phyloP scores from a whole-genome alignment of 768 basidiomycete species.

The Psilocybe cyanescens region DNA sequence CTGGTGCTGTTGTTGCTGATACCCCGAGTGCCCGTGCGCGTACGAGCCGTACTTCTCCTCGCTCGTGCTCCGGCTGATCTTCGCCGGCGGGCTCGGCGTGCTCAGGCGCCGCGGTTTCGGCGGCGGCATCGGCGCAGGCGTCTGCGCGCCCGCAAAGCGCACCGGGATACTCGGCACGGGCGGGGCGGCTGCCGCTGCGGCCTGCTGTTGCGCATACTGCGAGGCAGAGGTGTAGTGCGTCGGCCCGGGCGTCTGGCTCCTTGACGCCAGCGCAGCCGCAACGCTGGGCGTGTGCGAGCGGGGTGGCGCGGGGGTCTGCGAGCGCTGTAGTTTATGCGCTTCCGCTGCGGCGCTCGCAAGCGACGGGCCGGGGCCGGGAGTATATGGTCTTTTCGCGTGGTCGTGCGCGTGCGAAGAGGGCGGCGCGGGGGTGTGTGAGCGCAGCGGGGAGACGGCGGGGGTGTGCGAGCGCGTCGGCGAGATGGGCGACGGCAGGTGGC shows the following conservation, averaged over 20 bases:
- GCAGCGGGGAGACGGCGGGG: slow-evolving; percentile 31
- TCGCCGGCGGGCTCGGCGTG: slow-evolving; percentile 44
- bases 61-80: slow-evolving; percentile 61
- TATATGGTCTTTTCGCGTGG: slow-evolving; percentile 21
- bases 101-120: slow-evolving; percentile 29
- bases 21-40: slow-evolving; percentile 43
- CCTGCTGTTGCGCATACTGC: background rate
- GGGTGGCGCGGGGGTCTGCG: slow-evolving; percentile 26
- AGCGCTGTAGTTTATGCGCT: slow-evolving; percentile 32
- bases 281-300: slow-evolving; percentile 24
- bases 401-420: slow-evolving; percentile 27
- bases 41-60: slow-evolving; percentile 59
- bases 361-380: slow-evolving; percentile 41
- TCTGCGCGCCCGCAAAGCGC: slow-evolving; percentile 28
- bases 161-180: slow-evolving; percentile 26
- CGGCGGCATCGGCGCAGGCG: slow-evolving; percentile 32
- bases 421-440: slow-evolving; percentile 33
- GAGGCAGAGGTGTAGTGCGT: slow-evolving; percentile 10
- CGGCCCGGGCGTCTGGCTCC: slow-evolving; percentile 25
- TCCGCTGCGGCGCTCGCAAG: slow-evolving; percentile 2
- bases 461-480: slow-evolving; percentile 46
- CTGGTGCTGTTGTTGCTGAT: background rate
- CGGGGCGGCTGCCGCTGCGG: slow-evolving; percentile 1
- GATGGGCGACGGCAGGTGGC: slow-evolving; percentile 24
- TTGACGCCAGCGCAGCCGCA: no score